Evolutionary conservation across 1,284 basidiomycete species (phyloP).

Genomic region (Amanita bisporigera): DNA sequence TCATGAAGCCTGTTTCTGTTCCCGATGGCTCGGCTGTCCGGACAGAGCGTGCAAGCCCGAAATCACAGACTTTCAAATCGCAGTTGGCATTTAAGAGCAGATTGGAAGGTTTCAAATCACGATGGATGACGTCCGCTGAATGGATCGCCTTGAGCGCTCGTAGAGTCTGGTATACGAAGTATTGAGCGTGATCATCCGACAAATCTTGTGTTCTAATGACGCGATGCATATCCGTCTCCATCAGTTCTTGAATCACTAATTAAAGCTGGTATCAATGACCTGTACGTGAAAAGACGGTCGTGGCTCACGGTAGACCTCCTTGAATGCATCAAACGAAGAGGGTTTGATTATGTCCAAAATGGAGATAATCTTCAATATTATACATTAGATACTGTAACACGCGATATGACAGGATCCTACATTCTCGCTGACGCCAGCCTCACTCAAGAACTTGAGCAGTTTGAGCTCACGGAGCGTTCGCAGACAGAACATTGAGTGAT

Average conservation of each 20-base stretch:
- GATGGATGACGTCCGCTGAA: constrained; percentile 93
- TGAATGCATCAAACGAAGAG: constrained; percentile 87
- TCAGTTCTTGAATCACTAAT: constrained; percentile 57
- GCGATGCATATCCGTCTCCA: constrained; percentile 93
- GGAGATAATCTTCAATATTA: constrained; percentile 78
- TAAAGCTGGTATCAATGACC: neutral
- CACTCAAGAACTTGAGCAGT: constrained; percentile 88
- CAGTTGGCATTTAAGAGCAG: constrained; percentile 96
- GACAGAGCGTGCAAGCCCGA: constrained; percentile 88
- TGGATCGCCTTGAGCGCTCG: constrained; percentile 95
- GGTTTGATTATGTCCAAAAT: constrained; percentile 96
- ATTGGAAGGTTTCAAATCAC: constrained; percentile 96
- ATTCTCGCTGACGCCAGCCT: constrained; percentile 92
- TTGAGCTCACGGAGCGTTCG: constrained; percentile 88
- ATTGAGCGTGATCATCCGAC: constrained; percentile 93
- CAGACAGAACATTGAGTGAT: constrained; percentile 91
- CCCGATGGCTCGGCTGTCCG: constrained; percentile 86
- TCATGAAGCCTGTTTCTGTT: constrained; percentile 91
- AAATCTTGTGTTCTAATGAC: constrained; percentile 89
- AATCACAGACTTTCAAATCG: constrained; percentile 95
- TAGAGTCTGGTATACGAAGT: constrained; percentile 90
- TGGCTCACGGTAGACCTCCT: constrained; percentile 85
- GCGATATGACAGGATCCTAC: constrained; percentile 53
- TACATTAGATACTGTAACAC: constrained; percentile 15
- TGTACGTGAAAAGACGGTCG: neutral